Percentiles rank a stretch among this genome's conserved stretches.
These are phyloP conservation scores for Claviceps sorghi DNA, from an alignment of 2,329 filamentous ascomycete genomes.

Conservation along the genomic window DNA sequence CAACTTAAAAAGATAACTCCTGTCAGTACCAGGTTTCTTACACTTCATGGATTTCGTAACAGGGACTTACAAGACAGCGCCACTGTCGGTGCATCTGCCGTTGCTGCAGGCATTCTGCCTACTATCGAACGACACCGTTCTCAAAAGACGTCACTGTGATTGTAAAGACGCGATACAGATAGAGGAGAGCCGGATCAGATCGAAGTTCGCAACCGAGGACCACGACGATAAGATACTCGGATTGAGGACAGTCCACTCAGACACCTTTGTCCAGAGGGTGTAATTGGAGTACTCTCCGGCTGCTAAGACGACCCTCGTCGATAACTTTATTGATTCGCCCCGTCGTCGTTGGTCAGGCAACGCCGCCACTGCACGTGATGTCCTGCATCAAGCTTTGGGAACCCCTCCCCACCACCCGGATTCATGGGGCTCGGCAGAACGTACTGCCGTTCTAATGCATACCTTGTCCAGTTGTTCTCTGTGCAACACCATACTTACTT, in stretches of 20 bases:
- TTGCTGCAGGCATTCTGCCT: slow-evolving; percentile 43
- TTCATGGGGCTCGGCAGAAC: slow-evolving; percentile 15
- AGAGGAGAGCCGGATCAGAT: background rate
- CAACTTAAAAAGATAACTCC: slow-evolving; percentile 42
- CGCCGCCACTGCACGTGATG: slow-evolving; percentile 14
- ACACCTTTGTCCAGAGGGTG: background rate
- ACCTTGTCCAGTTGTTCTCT: slow-evolving; percentile 15
- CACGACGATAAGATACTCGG: background rate
- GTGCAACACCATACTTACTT: slow-evolving; percentile 10
- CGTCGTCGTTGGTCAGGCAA: slow-evolving; percentile 10
- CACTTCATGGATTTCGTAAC: background rate
- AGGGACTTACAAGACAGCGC: slow-evolving; percentile 47
- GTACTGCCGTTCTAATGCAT: slow-evolving; percentile 14
- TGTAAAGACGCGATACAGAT: background rate
- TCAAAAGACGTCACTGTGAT: background rate
- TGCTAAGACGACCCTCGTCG: background rate
- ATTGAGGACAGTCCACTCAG: background rate
- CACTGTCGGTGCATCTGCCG: slow-evolving; percentile 48
- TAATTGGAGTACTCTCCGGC: background rate
- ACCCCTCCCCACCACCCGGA: background rate
- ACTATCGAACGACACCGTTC: background rate
- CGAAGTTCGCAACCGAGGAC: background rate
- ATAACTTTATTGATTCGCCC: background rate
- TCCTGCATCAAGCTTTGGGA: background rate
- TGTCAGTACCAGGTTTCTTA: background rate